Conservation (phyloP, 352 stramenopile genomes). For the Pythium biforme region DNA sequence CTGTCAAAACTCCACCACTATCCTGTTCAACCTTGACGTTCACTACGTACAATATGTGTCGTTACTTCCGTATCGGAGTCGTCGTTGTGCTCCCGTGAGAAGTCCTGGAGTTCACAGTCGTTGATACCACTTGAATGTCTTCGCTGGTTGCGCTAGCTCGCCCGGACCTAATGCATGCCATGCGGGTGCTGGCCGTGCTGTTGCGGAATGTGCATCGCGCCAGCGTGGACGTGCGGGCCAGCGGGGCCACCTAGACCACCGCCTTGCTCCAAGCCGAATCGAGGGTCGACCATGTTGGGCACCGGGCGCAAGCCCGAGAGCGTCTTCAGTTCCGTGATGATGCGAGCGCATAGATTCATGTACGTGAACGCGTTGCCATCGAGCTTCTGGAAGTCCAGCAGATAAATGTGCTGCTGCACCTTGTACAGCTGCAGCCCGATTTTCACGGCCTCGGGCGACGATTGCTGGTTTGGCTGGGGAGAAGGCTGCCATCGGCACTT, state of each 20-base stretch:
- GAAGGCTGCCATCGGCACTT: conserved; percentile 94
- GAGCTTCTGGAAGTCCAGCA: conserved; percentile 97
- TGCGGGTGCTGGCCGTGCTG: conserved; percentile 28
- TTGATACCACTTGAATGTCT: background rate
- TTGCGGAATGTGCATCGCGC: conserved; percentile 49
- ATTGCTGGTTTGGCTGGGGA: conserved; percentile 30
- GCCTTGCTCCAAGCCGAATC: conserved; percentile 43
- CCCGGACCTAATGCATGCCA: conserved; percentile 15
- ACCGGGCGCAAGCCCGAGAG: conserved; percentile 78
- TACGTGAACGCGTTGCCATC: conserved; percentile 98
- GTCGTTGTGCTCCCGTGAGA: background rate
- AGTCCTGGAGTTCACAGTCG: background rate
- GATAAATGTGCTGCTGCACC: conserved; percentile 98
- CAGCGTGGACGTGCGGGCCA: conserved; percentile 31
- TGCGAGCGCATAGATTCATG: conserved; percentile 98
- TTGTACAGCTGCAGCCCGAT: conserved; percentile 97
- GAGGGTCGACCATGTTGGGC: conserved; percentile 45
- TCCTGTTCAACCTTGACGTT: too few relatives aligned
- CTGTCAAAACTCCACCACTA: too few relatives aligned
- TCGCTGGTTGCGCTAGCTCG: background rate
- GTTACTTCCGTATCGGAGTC: background rate
- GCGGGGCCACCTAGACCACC: conserved; percentile 28
- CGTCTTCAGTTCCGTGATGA: conserved; percentile 99
- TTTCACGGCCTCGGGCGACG: conserved; percentile 80
- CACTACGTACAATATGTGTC: background rate